Conservation (phyloP, 2,329 filamentous ascomycete species). For the Calonectria leucothoes region DNA sequence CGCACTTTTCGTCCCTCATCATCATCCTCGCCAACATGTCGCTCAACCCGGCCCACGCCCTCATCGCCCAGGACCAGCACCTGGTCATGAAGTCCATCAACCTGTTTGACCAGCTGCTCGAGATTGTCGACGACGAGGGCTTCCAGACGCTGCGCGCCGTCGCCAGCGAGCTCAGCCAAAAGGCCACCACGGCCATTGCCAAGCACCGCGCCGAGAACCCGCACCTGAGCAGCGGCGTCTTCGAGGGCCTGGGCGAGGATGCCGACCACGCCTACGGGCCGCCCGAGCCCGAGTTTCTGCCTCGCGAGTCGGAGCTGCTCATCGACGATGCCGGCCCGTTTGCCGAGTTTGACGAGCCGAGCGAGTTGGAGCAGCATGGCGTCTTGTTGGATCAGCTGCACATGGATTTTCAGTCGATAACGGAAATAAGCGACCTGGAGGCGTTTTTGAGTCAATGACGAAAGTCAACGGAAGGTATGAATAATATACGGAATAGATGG, state of each 20-base stretch:
- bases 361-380: neutral
- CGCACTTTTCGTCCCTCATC: slow-evolving; percentile 48
- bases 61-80: slow-evolving; percentile 42
- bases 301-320: neutral
- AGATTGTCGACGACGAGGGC: slow-evolving; percentile 28
- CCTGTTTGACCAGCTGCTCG: slow-evolving; percentile 42
- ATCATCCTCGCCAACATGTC: slow-evolving; percentile 48
- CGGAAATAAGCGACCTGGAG: neutral
- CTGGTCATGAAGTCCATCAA: slow-evolving; percentile 41
- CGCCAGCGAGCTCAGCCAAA: slow-evolving; percentile 33
- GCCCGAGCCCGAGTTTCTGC: slow-evolving; percentile 10
- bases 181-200: slow-evolving; percentile 30
- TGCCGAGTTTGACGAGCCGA: neutral
- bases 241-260: neutral
- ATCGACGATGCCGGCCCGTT: slow-evolving; percentile 3
- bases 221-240: neutral
- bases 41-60: slow-evolving; percentile 41
- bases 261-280: neutral
- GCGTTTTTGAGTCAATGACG: neutral
- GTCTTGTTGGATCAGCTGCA: neutral
- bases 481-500: neutral
- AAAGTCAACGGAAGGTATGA: neutral
- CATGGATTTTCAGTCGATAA: neutral
- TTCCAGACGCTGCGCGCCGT: slow-evolving; percentile 29
- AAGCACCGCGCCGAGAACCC: slow-evolving; percentile 9